Conservation (phyloP, 2,329 filamentous ascomycete species). For the Alternaria viburni region DNA sequence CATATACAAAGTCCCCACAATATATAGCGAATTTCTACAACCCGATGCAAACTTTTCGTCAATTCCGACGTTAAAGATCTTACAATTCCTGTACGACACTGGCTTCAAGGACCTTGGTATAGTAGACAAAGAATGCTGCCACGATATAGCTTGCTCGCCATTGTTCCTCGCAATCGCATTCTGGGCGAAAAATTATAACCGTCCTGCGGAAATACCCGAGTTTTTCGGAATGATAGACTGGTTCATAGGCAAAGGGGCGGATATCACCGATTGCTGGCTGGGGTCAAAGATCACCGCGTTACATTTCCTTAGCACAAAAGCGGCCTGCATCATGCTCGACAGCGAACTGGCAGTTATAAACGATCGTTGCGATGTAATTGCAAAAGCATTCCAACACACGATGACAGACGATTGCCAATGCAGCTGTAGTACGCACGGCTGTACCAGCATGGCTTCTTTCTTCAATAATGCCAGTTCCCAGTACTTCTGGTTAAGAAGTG, state of each 20-base stretch:
- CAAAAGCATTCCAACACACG: not conserved
- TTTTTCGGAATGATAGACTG: not conserved
- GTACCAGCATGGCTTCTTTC: not conserved
- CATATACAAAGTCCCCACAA: not conserved
- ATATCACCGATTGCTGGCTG: not conserved
- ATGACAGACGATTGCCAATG: not conserved
- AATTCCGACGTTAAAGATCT: too few species aligned
- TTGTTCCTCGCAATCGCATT: too few species aligned
- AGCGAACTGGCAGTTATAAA: fast-evolving
- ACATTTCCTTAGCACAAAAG: not conserved
- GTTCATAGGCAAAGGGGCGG: not conserved
- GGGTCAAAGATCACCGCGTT: not conserved
- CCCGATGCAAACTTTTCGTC: too few species aligned
- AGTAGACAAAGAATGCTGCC: too few species aligned
- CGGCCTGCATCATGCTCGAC: fast-evolving
- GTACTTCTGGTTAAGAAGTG: too few species aligned
- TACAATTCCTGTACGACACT: too few species aligned
- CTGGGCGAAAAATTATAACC: too few species aligned
- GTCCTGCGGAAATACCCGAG: too few species aligned
- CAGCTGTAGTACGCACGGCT: not conserved
- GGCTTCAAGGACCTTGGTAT: too few species aligned
- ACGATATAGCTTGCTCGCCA: too few species aligned
- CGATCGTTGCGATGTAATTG: not conserved
- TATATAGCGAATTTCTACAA: too few species aligned
- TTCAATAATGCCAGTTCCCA: not conserved